Evolutionary conservation across 768 basidiomycete species (phyloP), one percentile per base, ranked within the genome.

Genomic region (Leccinum pellstonianum): DNA sequence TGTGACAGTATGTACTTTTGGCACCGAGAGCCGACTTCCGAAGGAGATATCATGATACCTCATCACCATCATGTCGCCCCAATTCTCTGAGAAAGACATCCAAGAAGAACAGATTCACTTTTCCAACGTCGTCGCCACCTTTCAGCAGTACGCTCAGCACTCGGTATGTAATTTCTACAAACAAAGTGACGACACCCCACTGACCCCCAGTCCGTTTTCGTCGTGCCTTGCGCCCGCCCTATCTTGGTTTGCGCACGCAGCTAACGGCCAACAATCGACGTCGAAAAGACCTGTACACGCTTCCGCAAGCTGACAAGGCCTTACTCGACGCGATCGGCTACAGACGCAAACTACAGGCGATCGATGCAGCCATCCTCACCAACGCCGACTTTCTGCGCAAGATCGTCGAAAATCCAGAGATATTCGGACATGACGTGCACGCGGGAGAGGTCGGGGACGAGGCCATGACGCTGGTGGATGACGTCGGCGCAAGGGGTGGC

Each of bases 331-430:
- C 68, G 12, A 70, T 95, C 5, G 91, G 91, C 6, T 95, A 91
- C 72, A 85, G 87, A 64, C 77, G 84, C 59, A 94, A 93, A 70
- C 80, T 98, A 1, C 82, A 87, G 33, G 84, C 81, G 27, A 88
- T 92, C 12, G 95, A 98, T 74, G 77, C 83, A 8, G 90, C 91
- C 9, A 95, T 97, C 64, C 73, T 84, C 53, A 84, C 78, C 54
- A 97, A 96, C 66, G 87, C 91, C 1, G 78, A 87, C 48, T 95
- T 98, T 70, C 70, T 96, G 58, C 77, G 81, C 4, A 76, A 82
- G 61, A 87, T 96, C 52, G 52, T 92, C 11, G 85, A 83, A 14
- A 81, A 90, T 73, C 90, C 93, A 0, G 87, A 88, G 66, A 92
- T 96, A 27, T 95, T 95, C 66, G 87, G 84, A 15, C 82, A 83